Percentiles rank a stretch among this genome's conserved stretches.
Evolutionary conservation across 2,329 filamentous ascomycete genomes (phyloP).

Genomic region (Penicillium sp.): DNA sequence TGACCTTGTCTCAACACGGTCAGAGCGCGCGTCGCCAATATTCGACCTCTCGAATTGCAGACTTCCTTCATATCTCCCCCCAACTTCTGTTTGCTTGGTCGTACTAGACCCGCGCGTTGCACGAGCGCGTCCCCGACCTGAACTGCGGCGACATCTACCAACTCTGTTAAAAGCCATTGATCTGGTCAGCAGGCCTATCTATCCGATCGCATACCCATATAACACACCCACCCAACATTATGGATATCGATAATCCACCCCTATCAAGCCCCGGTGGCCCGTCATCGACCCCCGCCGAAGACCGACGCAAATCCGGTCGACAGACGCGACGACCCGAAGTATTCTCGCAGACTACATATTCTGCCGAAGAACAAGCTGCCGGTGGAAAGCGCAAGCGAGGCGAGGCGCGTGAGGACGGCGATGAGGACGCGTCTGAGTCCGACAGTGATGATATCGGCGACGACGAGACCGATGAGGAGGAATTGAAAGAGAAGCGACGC

Average conservation of each 20-base stretch:
- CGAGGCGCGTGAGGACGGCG: conserved; percentile 37
- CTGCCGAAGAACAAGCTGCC: conserved; percentile 26
- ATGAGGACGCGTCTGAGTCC: conserved; percentile 37
- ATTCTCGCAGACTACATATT: conserved; percentile 41
- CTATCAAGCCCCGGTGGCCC: conserved; percentile 13
- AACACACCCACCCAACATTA: conserved; percentile 4
- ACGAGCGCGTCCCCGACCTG: conserved; percentile 24
- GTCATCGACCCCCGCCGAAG: conserved; percentile 27
- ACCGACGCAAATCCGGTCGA: conserved; percentile 48
- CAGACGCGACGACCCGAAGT: conserved; percentile 44
- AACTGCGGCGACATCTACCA: conserved; percentile 9
- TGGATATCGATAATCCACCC: conserved; percentile 24
- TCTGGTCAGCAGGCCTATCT: neutral
- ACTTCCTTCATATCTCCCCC: neutral
- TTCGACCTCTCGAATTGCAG: neutral
- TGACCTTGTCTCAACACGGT: neutral
- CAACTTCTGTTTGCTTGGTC: conserved; percentile 13
- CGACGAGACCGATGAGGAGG: conserved; percentile 50
- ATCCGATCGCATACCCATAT: conserved; percentile 4
- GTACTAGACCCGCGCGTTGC: conserved; percentile 24
- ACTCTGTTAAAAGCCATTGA: neutral
- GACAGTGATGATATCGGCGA: conserved; percentile 42
- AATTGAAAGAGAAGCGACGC: conserved; percentile 46
- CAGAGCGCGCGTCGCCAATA: neutral
- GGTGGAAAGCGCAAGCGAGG: conserved; percentile 53